Percentiles rank a stretch among this genome's conserved stretches.
These are phyloP conservation scores for Fusarium sp. DNA, from an alignment of 2,329 filamentous ascomycete species.

Conservation along the genomic window DNA sequence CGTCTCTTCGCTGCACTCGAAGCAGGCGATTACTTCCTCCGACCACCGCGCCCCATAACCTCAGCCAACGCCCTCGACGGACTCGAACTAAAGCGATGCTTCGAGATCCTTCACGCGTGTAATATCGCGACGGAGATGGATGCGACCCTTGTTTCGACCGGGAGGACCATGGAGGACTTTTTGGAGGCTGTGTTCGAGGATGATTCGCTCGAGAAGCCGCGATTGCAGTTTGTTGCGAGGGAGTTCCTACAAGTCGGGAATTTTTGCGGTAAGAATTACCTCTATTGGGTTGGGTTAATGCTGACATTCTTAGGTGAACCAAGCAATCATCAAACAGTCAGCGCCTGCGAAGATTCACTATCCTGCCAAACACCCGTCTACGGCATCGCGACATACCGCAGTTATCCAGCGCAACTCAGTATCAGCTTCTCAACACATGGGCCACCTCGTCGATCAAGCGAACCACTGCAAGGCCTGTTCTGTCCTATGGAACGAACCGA, in stretches of 20 bases:
- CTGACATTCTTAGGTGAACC: conserved; percentile 32
- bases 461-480: conserved; percentile 26
- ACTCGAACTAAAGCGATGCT: conserved; percentile 46
- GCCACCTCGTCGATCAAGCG: conserved; percentile 4
- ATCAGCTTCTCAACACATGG: conserved; percentile 45
- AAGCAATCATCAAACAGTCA: conserved; percentile 18
- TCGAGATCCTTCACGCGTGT: conserved; percentile 50
- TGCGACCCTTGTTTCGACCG: conserved; percentile 41
- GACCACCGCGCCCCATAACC: conserved; percentile 32
- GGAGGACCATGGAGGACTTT: conserved; percentile 49
- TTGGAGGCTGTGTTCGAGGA: conserved; percentile 46
- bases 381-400: conserved; percentile 44
- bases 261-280: conserved; percentile 44
- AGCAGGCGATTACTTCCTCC: conserved; percentile 31
- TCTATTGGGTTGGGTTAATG: fast-evolving
- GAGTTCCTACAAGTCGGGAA: conserved; percentile 44
- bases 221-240: conserved; percentile 47
- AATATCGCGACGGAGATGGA: conserved; percentile 42
- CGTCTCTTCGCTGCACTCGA: conserved; percentile 45
- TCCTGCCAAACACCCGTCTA: conserved; percentile 39
- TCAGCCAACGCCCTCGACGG: conserved; percentile 45
- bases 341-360: conserved; percentile 29
- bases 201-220: conserved; percentile 31
- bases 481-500: conserved; percentile 46
- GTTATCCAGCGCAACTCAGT: conserved; percentile 44